Evolutionary conservation across 2,329 filamentous ascomycete genomes (phyloP).

Genomic region (Alternaria arbusti): DNA sequence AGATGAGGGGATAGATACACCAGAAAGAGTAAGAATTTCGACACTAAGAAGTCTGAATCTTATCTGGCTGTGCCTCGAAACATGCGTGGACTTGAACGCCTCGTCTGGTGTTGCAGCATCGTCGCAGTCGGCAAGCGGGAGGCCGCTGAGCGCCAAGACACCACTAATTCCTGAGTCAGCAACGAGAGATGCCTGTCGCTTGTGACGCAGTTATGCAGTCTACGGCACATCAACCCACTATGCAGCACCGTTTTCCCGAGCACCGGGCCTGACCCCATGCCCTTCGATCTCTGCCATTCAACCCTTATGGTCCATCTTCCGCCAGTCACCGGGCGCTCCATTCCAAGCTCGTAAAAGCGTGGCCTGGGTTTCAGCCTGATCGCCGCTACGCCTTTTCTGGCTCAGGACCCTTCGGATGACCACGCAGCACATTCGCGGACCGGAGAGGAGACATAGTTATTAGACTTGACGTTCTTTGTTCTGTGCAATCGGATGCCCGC

Average conservation of each 20-base stretch:
- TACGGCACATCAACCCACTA: conserved; percentile 9
- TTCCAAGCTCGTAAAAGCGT: conserved; percentile 6
- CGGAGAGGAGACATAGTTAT: not conserved
- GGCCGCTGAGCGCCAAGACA: conserved; percentile 9
- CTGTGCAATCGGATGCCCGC: not conserved
- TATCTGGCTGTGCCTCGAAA: not conserved
- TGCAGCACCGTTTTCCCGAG: conserved; percentile 16
- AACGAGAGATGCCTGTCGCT: conserved; percentile 7
- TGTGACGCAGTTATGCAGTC: conserved; percentile 8
- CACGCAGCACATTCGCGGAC: conserved; percentile 1
- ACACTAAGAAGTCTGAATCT: not conserved
- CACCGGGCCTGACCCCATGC: conserved; percentile 11
- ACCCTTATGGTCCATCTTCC: conserved; percentile 8
- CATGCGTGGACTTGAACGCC: not conserved
- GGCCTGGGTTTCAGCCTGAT: conserved; percentile 7
- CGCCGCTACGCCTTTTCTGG: conserved; percentile 1
- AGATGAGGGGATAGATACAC: not conserved
- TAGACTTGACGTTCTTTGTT: not conserved
- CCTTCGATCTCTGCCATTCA: conserved; percentile 4
- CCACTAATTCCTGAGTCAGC: conserved; percentile 2
- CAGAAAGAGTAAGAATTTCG: not conserved
- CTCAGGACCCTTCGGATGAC: conserved; percentile 1
- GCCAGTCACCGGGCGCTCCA: not conserved
- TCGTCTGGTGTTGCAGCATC: not conserved
- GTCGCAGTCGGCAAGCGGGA: not conserved